A percentile compares a stretch with the other conserved stretches of the same genome.
Conservation (phyloP, 2,329 filamentous ascomycete genomes). For the Chrysosporium keratinophilum region DNA sequence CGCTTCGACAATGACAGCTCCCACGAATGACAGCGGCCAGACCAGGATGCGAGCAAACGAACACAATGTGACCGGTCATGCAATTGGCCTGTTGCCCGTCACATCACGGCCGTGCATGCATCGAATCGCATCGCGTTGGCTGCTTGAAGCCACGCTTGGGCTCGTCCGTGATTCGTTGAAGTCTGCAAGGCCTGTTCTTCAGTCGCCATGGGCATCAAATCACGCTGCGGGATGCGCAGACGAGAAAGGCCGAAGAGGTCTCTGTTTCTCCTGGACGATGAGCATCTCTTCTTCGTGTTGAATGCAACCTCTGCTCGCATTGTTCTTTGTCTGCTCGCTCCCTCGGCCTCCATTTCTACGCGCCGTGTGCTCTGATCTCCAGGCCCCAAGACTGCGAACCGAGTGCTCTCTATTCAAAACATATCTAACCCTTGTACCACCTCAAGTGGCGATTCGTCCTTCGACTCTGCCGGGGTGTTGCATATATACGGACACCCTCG, state of each 20-base stretch:
- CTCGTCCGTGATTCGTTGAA: conserved; percentile 1
- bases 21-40: conserved; percentile 5
- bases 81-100: conserved; percentile 8
- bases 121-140: not conserved
- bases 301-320: not conserved
- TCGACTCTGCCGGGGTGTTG: not conserved
- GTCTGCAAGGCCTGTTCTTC: not conserved
- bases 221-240: not conserved
- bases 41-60: conserved; percentile 4
- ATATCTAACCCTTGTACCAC: not conserved
- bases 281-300: not conserved
- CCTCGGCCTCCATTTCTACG: not conserved
- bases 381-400: not conserved
- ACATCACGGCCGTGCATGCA: conserved; percentile 7
- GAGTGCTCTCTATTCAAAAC: not conserved
- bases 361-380: not conserved
- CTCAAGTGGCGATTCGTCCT: conserved; percentile 2
- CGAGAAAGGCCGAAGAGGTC: not conserved
- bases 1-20: not conserved
- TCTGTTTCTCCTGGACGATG: too few species aligned
- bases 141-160: not conserved
- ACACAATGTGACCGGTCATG: conserved; percentile 6
- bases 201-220: not conserved
- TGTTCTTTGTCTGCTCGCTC: not conserved
- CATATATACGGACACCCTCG: not conserved